These are phyloP conservation scores for Coemansia sp. DNA, from an alignment of 192 early-diverging fungal species.

Conservation along the genomic window DNA sequence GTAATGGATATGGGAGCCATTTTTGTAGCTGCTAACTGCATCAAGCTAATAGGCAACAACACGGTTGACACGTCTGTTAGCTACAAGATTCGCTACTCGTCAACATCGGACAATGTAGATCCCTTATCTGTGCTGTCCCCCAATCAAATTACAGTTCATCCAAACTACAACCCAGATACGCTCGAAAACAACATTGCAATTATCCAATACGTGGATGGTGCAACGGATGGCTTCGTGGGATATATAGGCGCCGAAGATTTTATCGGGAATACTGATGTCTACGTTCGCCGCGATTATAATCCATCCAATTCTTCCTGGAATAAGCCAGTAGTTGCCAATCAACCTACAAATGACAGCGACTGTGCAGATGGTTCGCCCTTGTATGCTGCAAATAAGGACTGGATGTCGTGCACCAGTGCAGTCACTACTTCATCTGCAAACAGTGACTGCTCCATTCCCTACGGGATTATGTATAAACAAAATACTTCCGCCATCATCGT, in stretches of 20 bases:
- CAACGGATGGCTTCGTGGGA: not conserved
- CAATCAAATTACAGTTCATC: constrained; percentile 4
- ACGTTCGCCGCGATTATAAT: not conserved
- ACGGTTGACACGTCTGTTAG: constrained; percentile 9
- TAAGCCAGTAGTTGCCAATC: not conserved
- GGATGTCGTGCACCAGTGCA: constrained; percentile 28
- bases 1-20: constrained; percentile 23
- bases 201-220: not conserved
- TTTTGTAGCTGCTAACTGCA: constrained; percentile 39
- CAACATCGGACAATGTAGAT: not conserved
- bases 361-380: not conserved
- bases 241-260: not conserved
- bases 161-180: constrained; percentile 16
- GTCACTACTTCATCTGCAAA: constrained; percentile 22
- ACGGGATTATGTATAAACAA: constrained; percentile 10
- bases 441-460: constrained; percentile 16
- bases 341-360: not conserved
- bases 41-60: constrained; percentile 8
- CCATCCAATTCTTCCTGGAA: not conserved
- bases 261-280: not conserved
- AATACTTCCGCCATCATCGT: not conserved
- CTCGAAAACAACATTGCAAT: constrained; percentile 29
- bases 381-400: constrained; percentile 26
- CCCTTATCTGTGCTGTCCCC: not conserved
- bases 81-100: constrained; percentile 17